These are phyloP conservation scores for Pythium inflatum DNA, from an alignment of 352 stramenopile species.

Conservation along the genomic window DNA sequence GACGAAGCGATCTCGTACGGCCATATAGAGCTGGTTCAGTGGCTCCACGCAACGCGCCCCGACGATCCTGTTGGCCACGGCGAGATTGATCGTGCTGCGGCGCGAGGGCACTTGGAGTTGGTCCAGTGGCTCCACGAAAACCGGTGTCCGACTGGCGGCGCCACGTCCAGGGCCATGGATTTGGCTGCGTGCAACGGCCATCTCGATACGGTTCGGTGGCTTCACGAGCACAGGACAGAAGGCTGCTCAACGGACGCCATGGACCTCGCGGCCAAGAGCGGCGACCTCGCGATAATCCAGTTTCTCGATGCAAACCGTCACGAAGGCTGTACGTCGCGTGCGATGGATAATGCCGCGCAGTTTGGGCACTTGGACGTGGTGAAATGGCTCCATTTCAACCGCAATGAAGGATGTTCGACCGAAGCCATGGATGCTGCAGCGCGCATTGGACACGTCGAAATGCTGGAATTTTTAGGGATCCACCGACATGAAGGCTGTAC, in stretches of 20 bases:
- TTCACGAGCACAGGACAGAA: conserved; percentile 25
- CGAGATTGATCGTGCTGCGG: conserved; percentile 34
- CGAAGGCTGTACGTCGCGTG: conserved; percentile 32
- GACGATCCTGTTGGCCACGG: conserved; percentile 9
- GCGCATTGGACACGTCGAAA: conserved; percentile 19
- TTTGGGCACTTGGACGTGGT: conserved; percentile 31
- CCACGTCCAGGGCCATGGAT: conserved; percentile 25
- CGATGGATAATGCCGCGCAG: conserved; percentile 33
- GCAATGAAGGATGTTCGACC: conserved; percentile 27
- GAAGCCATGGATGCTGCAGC: conserved; percentile 29
- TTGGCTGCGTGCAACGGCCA: conserved; percentile 31
- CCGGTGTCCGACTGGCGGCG: conserved; percentile 8
- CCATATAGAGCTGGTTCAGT: conserved; percentile 43
- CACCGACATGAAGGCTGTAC: conserved; percentile 29
- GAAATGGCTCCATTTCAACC: conserved; percentile 29
- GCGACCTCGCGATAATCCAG: conserved; percentile 25
- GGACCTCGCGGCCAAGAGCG: conserved; percentile 30
- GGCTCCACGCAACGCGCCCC: conserved; percentile 24
- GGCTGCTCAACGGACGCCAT: conserved; percentile 34
- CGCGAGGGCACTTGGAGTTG: conserved; percentile 31
- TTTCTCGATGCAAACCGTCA: conserved; percentile 23
- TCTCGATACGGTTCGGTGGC: conserved; percentile 14
- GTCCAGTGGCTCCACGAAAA: conserved; percentile 36
- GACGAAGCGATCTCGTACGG: conserved; percentile 51
- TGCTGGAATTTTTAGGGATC: conserved; percentile 17